Evolutionary conservation across 2,329 filamentous ascomycete species (phyloP), one percentile per base, ranked within the genome.

Genomic region (Fusarium haematococcum): DNA sequence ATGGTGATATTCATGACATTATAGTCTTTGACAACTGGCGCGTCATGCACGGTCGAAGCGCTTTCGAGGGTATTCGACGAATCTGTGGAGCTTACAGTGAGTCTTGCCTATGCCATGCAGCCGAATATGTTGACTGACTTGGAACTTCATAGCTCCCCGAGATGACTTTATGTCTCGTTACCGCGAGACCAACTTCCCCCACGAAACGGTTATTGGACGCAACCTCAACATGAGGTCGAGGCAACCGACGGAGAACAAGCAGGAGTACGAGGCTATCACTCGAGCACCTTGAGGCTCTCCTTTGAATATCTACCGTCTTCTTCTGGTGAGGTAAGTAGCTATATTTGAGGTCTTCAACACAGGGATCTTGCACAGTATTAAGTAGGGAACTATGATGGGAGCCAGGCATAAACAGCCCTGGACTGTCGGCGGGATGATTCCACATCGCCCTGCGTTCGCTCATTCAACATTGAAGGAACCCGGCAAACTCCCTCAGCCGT

Each of bases 11-110:
- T 83, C n/a, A 79, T 43, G 2, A 32, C 16, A 23, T 37, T 18
- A 7, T 41, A 76, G 93, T 98, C 56, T 98, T 99, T 82, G 94
- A 99, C 81, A 98, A 99, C 80, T 98, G 96, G 95, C 90, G 97
- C 68, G 93, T 98, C 37, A 85, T 98, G 76, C 97, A 99, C 82
- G 97, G 96, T 1, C 88, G 97, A 77, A 91, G 91, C 61, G 90
- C 90, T 0, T 99, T 98, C 79, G 93, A 91, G 7, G 97, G 97
- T 2, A 91, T 93, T 79, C 88, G 97, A 75, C 91, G 95, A 75
- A 94, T 99, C 79, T 98, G 95, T 82, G 97, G 97, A 69, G 96
- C 90, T 11, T 98, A 98, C 79, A 92, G 94, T 95, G 85, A 88
- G 93, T 90, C 23, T 70, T 60, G 10, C 11, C 14, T 37, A 6